Evolutionary conservation across 2,329 filamentous ascomycete genomes (phyloP).

Genomic region (Pleomassaria siparia): DNA sequence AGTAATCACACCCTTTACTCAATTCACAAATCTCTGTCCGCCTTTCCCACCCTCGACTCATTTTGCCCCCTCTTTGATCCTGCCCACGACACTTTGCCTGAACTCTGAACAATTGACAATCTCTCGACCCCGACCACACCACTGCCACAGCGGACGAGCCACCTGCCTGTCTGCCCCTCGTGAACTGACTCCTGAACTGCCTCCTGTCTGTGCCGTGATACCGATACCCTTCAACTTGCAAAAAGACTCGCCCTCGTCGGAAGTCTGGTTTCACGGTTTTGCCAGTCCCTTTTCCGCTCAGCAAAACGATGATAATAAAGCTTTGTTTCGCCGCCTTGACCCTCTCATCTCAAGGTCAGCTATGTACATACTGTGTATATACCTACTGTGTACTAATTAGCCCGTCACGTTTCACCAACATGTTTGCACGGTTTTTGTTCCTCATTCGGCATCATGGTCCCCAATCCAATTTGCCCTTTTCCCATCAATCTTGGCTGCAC

Average conservation of each 20-base stretch:
- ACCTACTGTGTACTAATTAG: no score
- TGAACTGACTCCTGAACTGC: neutral
- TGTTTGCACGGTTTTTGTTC: neutral
- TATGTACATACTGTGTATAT: no score
- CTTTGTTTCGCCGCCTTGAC: neutral
- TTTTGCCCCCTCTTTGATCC: neutral
- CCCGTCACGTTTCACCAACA: neutral
- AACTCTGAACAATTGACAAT: neutral
- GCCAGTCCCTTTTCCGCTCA: neutral
- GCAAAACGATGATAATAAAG: neutral
- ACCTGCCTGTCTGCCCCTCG: no score
- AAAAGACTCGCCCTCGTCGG: neutral
- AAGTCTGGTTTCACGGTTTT: neutral
- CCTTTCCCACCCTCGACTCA: neutral
- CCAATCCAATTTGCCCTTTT: neutral
- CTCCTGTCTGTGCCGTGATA: constrained; percentile 5
- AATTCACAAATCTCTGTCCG: no score
- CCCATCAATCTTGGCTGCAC: no score
- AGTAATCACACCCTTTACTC: no score
- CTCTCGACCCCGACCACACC: neutral
- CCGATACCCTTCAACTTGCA: no score
- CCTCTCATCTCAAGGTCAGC: neutral
- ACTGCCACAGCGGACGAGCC: constrained; percentile 3
- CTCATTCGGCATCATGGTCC: neutral
- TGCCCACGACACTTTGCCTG: neutral